These are phyloP conservation scores for Cercospora brassicicola DNA, from an alignment of 2,329 filamentous ascomycete genomes.

Conservation along the genomic window DNA sequence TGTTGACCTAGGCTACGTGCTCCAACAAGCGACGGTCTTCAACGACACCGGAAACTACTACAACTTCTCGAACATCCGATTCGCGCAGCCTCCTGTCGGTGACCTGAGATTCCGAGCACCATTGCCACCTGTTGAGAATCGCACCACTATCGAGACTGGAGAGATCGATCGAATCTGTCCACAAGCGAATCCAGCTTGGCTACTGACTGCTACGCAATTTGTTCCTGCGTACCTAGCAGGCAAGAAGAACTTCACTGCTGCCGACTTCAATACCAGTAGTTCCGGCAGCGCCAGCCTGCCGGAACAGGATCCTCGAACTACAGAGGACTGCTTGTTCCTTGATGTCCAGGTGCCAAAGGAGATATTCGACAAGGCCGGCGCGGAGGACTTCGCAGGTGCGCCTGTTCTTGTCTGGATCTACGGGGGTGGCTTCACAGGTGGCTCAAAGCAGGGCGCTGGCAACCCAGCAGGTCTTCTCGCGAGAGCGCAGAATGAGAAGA, in stretches of 20 bases:
- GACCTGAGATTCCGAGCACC: constrained; percentile 54
- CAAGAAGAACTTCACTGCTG: constrained; percentile 16
- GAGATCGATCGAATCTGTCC: constrained; percentile 46
- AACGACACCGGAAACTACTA: constrained; percentile 44
- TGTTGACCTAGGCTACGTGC: constrained; percentile 57
- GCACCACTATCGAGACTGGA: constrained; percentile 49
- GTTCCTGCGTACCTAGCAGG: constrained; percentile 33
- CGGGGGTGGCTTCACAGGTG: constrained; percentile 50
- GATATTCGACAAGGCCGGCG: constrained; percentile 32
- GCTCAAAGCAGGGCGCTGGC: constrained; percentile 41
- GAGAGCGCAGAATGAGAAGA: constrained; percentile 45
- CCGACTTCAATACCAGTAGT: neutral
- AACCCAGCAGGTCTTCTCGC: constrained; percentile 36
- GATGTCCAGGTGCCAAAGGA: constrained; percentile 42
- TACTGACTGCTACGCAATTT: constrained; percentile 36
- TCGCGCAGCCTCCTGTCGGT: constrained; percentile 55
- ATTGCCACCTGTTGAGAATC: constrained; percentile 41
- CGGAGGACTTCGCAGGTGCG: constrained; percentile 32
- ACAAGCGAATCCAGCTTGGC: constrained; percentile 50
- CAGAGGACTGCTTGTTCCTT: constrained; percentile 45
- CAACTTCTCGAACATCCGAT: constrained; percentile 60
- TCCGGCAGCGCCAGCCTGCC: neutral
- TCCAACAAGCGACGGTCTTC: constrained; percentile 50
- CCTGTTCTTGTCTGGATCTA: constrained; percentile 48
- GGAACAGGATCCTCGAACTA: constrained; percentile 34